Evolutionary conservation across 768 basidiomycete genomes (phyloP), one percentile per base, ranked within the genome.

Genomic region (Lepiota brunneoincarnata): DNA sequence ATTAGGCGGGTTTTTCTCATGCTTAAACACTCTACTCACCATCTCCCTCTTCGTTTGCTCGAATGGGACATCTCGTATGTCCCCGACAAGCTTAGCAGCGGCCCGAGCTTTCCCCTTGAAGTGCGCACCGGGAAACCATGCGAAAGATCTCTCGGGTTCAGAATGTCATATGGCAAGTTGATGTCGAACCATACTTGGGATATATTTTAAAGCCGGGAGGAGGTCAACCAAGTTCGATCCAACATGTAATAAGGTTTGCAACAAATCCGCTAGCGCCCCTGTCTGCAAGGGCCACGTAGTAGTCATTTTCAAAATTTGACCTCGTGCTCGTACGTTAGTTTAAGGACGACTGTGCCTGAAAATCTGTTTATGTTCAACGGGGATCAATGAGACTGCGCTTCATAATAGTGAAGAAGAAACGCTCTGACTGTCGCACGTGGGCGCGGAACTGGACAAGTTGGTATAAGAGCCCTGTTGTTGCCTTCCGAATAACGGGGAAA

Each of bases 221-320:
- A 58, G 64, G 31, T 74, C 78, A 1, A 79, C 78, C 7, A 76
- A 58, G 53, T 67, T 77, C 0, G 63, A 62, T 17, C 76, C 75
- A 34, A 69, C 67, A 56, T 72, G 69, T 11, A n/a, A n/a, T n/a
- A 69, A 68, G 4, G 70, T 68, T 34, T 62, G 62, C 11, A 61
- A 1, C n/a, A 71, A 3, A 11, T 57, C 51, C 6, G 41, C 26
- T 49, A 67, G 59, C 14, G 59, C 60, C 6, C n/a, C 60, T 58
- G 6, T 70, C 57, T 1, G 65, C 68, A 34, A 69, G 49, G 14
- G 51, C 57, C 17, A 75, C 58, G 51, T 75, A 70, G 14, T 65
- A 70, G 49, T 79, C 77, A 0, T 72, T 57, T 21, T 58, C 63
- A 1, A n/a, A 67, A 57, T 52, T 67, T 54, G 12, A 72, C 66